These are phyloP conservation scores for rapeseed (Brassica napus) DNA, from an alignment of 345 rosid species.

Conservation along the genomic window DNA sequence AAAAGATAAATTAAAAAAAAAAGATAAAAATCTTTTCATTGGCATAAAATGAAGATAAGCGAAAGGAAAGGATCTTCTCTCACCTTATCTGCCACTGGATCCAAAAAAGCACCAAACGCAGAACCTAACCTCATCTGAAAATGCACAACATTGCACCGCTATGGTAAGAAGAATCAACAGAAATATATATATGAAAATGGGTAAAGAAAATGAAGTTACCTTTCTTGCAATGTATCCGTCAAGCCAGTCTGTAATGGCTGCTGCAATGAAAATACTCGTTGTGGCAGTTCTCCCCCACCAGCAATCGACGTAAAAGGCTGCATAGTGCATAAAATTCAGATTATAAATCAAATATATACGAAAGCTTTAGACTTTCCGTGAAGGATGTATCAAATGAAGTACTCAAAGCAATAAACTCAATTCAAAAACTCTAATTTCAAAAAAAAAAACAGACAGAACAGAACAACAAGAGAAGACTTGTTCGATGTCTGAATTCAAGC, in stretches of 20 bases:
- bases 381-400: not conserved
- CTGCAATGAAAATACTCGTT: slow-evolving; percentile 81
- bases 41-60: not conserved
- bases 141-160: slow-evolving; percentile 28
- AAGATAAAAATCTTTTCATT: not conserved
- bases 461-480: not conserved
- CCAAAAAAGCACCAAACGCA: slow-evolving; percentile 97
- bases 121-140: slow-evolving; percentile 84
- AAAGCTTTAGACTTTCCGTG: not conserved
- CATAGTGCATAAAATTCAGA: not conserved
- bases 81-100: slow-evolving; percentile 99
- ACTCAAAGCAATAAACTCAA: slow-evolving; percentile 2
- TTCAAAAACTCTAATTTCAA: not conserved
- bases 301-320: slow-evolving; percentile 79
- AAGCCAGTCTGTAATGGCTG: slow-evolving; percentile 98
- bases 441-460: not conserved
- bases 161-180: slow-evolving; percentile 7
- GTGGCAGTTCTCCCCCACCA: slow-evolving; percentile 97
- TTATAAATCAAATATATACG: not conserved
- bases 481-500: not conserved
- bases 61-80: not conserved
- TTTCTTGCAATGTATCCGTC: slow-evolving; percentile 96
- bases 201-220: slow-evolving; percentile 43
- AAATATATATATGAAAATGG: not conserved
- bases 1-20: not conserved